Evolutionary conservation across 176 grass and related monocot species (phyloP).

Genomic region (Elaeis guineensis): DNA sequence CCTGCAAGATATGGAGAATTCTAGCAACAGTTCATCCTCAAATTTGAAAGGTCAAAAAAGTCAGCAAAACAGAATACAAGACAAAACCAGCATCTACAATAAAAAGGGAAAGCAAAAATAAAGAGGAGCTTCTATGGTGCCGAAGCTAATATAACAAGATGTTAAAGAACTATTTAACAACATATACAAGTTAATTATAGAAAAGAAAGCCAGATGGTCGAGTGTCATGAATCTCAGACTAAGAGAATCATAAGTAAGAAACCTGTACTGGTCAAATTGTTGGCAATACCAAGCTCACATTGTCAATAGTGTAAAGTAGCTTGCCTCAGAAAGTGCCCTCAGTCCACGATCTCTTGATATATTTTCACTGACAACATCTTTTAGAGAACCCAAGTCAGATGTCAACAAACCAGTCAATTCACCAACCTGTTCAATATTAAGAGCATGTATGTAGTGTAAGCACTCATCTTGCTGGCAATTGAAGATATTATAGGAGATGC

Average conservation of each 20-base stretch:
- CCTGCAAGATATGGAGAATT: constrained; percentile 39
- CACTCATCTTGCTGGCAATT: neutral
- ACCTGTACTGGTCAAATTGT: constrained; percentile 29
- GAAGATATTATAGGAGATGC: neutral
- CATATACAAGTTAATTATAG: too few relatives aligned
- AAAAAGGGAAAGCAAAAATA: neutral
- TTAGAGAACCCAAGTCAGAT: constrained; percentile 85
- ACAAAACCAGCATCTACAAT: neutral
- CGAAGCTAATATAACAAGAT: neutral
- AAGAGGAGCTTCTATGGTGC: neutral
- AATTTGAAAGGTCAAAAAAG: constrained; percentile 5
- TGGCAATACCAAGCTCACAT: constrained; percentile 45
- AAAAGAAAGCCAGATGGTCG: constrained; percentile 12
- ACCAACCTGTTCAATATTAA: constrained; percentile 57
- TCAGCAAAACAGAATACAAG: neutral
- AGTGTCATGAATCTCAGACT: constrained; percentile 7
- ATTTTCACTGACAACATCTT: constrained; percentile 84
- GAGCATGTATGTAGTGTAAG: constrained; percentile 13
- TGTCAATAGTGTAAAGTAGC: constrained; percentile 51
- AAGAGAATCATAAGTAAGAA: constrained; percentile 8
- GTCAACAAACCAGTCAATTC: constrained; percentile 95
- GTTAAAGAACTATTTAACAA: too few relatives aligned
- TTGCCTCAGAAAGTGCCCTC: constrained; percentile 96
- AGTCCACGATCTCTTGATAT: constrained; percentile 94
- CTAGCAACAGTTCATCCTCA: neutral